Conservation (phyloP, 1,284 basidiomycete genomes). For the Kwoniella shivajii region DNA sequence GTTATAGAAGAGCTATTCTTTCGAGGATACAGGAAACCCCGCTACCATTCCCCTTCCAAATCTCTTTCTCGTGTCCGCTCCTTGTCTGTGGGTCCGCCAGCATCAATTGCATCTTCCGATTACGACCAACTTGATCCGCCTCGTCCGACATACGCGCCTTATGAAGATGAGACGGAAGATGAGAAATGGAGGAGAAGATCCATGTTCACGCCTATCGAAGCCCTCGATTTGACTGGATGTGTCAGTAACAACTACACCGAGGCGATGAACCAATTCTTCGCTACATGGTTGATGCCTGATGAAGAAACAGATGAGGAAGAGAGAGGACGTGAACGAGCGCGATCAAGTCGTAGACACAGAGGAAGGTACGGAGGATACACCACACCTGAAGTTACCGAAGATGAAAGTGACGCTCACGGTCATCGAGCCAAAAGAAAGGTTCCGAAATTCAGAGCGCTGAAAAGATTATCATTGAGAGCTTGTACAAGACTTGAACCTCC, state of each 20-base stretch:
- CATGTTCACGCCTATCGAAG: constrained; percentile 67
- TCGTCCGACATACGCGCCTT: constrained; percentile 47
- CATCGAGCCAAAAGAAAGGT: constrained; percentile 32
- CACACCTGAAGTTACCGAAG: constrained; percentile 31
- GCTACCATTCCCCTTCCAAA: constrained; percentile 24
- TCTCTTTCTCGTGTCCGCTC: constrained; percentile 35
- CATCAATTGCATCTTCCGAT: constrained; percentile 17
- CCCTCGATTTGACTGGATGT: constrained; percentile 91
- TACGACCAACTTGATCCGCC: constrained; percentile 40
- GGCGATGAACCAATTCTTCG: constrained; percentile 80
- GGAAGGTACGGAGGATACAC: constrained; percentile 5
- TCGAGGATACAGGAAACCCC: constrained; percentile 61
- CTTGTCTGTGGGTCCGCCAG: constrained; percentile 29
- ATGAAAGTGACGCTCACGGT: constrained; percentile 29
- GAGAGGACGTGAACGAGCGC: constrained; percentile 50
- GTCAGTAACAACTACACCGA: constrained; percentile 84
- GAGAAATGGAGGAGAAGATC: constrained; percentile 64
- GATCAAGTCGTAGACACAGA: constrained; percentile 21
- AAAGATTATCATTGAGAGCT: constrained; percentile 81
- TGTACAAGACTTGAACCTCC: constrained; percentile 73
- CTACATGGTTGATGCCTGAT: constrained; percentile 61
- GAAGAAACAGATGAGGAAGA: constrained; percentile 60
- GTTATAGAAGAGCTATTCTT: constrained; percentile 85
- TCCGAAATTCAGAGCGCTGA: constrained; percentile 71
- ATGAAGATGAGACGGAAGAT: constrained; percentile 59